A percentile compares a stretch with the other conserved stretches of the same genome.
These are phyloP conservation scores for Diaporthe batatas DNA, from an alignment of 2,329 filamentous ascomycete species.

Conservation along the genomic window DNA sequence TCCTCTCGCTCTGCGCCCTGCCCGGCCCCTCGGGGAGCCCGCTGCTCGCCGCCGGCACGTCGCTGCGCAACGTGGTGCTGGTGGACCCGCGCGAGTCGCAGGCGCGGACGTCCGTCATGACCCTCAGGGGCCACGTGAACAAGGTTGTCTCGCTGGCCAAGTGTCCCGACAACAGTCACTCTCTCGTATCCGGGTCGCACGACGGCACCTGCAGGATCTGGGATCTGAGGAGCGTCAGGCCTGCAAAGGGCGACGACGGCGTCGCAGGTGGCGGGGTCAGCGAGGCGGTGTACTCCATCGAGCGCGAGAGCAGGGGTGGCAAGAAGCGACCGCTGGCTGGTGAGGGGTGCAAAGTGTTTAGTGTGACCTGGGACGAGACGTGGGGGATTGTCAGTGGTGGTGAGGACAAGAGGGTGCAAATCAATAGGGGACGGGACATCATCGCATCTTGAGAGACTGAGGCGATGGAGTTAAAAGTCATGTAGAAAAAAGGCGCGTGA, in stretches of 20 bases:
- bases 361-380: slow-evolving; percentile 85
- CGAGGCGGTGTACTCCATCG: slow-evolving; percentile 81
- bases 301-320: slow-evolving; percentile 77
- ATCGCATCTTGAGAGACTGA: slow-evolving; percentile 52
- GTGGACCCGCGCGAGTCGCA: slow-evolving; percentile 88
- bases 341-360: slow-evolving; percentile 91
- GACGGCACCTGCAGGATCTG: slow-evolving; percentile 94
- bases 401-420: slow-evolving; percentile 94
- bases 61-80: slow-evolving; percentile 89
- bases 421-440: slow-evolving; percentile 78
- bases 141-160: slow-evolving; percentile 66
- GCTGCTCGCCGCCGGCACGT: slow-evolving; percentile 80
- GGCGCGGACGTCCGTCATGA: slow-evolving; percentile 84
- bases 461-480: neutral
- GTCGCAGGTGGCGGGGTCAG: slow-evolving; percentile 71
- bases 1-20: slow-evolving; percentile 84
- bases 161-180: slow-evolving; percentile 77
- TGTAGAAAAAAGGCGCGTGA: slow-evolving; percentile 8
- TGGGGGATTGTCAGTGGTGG: slow-evolving; percentile 92
- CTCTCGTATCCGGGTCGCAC: slow-evolving; percentile 89
- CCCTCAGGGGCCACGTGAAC: slow-evolving; percentile 90
- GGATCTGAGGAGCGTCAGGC: slow-evolving; percentile 84
- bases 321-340: slow-evolving; percentile 77
- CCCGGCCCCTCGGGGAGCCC: slow-evolving; percentile 66
- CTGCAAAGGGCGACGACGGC: slow-evolving; percentile 70